Evolutionary conservation across 176 grass and related monocot genomes (phyloP).

Genomic region (Alloteropsis semialata): DNA sequence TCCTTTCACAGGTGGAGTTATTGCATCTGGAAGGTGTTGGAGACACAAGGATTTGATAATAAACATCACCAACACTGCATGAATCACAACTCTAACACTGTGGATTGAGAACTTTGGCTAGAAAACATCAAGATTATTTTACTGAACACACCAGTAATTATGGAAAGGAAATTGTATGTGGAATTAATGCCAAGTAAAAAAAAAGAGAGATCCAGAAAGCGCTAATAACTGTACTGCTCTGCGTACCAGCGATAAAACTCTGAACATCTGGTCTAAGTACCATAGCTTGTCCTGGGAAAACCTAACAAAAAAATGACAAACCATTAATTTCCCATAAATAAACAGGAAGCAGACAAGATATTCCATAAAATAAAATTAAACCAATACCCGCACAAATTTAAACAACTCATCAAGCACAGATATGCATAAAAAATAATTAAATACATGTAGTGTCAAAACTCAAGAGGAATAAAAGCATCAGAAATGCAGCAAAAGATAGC

Average conservation of each 20-base stretch:
- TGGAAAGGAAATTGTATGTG: neutral
- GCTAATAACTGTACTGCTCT: neutral
- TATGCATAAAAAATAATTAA: neutral
- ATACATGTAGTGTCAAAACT: constrained; percentile 8
- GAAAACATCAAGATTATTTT: neutral
- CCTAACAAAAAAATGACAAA: constrained; percentile 51
- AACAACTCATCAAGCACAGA: neutral
- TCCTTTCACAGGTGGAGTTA: neutral
- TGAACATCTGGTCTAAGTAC: constrained; percentile 99
- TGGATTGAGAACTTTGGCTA: neutral
- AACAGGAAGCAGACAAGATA: constrained; percentile 19
- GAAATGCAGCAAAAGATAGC: neutral
- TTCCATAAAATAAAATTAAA: neutral
- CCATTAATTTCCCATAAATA: constrained; percentile 23
- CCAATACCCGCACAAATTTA: neutral
- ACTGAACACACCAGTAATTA: neutral
- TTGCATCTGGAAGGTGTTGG: neutral
- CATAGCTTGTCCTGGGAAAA: constrained; percentile 95
- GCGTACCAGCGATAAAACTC: constrained; percentile 93
- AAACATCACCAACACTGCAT: neutral
- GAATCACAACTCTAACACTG: neutral
- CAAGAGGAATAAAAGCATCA: neutral
- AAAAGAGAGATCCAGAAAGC: neutral
- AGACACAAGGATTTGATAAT: neutral
- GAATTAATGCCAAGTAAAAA: neutral